Conservation (phyloP, 768 basidiomycete genomes). For the Cubamyces sp. region DNA sequence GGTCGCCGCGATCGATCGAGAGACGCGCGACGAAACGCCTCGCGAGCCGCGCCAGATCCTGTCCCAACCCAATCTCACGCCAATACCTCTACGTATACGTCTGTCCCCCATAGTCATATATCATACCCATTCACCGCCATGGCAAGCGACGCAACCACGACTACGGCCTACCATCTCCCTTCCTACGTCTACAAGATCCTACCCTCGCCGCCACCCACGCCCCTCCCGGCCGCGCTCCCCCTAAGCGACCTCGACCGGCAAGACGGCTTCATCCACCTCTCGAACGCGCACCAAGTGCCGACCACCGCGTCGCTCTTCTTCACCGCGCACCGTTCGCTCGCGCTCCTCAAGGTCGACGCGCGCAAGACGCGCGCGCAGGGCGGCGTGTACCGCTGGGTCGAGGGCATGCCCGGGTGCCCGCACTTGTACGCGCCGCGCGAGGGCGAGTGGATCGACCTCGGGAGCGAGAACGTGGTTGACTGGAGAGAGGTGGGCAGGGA, state of each 20-base stretch:
- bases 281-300: slow-evolving; percentile 42
- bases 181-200: slow-evolving; percentile 68
- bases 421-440: slow-evolving; percentile 29
- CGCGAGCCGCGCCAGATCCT: no score
- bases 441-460: slow-evolving; percentile 33
- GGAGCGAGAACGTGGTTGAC: slow-evolving; percentile 28
- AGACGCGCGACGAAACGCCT: no score
- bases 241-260: slow-evolving; percentile 43
- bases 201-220: slow-evolving; percentile 44
- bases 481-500: slow-evolving; percentile 22
- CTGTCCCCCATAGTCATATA: no score
- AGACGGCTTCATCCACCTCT: slow-evolving; percentile 54
- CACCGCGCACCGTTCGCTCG: slow-evolving; percentile 29
- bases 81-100: no score
- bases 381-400: slow-evolving; percentile 35
- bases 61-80: no score
- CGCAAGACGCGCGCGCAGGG: slow-evolving; percentile 25
- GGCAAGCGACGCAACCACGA: background rate
- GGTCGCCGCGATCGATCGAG: no score
- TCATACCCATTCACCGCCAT: background rate
- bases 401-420: slow-evolving; percentile 25
- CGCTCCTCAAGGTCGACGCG: slow-evolving; percentile 34
- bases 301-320: slow-evolving; percentile 46
- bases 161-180: slow-evolving; percentile 35
- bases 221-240: slow-evolving; percentile 41